Base-by-base conservation (phyloP, 2,329 filamentous ascomycete species). In the Diaporthe sp. region DNA sequence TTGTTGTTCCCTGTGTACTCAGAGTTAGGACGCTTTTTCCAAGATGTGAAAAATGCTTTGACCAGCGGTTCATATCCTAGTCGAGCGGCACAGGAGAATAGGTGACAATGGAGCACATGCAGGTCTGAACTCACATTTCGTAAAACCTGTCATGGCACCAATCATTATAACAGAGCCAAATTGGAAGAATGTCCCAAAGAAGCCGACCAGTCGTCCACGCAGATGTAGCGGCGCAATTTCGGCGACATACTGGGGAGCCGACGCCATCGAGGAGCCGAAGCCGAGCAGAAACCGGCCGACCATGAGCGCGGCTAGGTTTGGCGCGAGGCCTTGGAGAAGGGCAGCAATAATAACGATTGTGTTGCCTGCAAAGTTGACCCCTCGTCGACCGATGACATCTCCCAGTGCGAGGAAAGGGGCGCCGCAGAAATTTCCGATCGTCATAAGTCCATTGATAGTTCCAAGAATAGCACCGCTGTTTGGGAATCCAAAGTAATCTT, bases 321-420 rank as follows among this genome's bases (percentile, higher is more conserved):
- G 79, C 2, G 79, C 80, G 9, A 91, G 83, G 78, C 92, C 92
- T 75, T 87, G 85, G 75, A 87, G 77, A 17, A 87, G 79, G 4
- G 85, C 84, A 7, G 86, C 84, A n/a, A 84, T 77, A 42, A 88
- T 81, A n/a, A 87, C 85, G 59, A 88, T 81, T 31, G 80, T 75
- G 67, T 87, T 88, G 4, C 87, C 87, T 13, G 83, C 65, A 67
- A 88, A 88, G 76, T 86, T 87, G 79, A 87, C 83, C 8, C 86
- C 87, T 75, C 88, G 86, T 73, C 88, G 85, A 59, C 89, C 88
- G 77, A 89, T 86, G 10, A 88, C 83, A 79, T 89, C 88, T 76
- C 87, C 85, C 10, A 89, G 82, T 9, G 85, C 83, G 71, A 89
- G 83, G 65, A 90, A 87, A 0, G 87, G 88, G 4, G 88, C 85